Evolutionary conservation across 257 asterid genomes (phyloP).

Genomic region (Nicotiana sylvestris): DNA sequence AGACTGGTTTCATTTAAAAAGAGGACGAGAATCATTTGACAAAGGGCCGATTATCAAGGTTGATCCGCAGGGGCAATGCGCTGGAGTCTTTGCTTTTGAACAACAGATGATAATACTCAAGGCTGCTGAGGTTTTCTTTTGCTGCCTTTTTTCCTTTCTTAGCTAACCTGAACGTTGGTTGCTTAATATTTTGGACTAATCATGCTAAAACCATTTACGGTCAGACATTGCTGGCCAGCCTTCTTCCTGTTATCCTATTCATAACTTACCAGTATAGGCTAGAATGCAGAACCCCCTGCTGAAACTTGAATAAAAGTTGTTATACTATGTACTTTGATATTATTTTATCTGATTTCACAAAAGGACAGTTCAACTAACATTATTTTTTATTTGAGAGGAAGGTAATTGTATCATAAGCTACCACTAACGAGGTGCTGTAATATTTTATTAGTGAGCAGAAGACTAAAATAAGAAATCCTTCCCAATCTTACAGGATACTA

Average conservation of each 20-base stretch:
- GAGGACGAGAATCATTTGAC: slow-evolving; percentile 82
- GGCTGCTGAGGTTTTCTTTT: slow-evolving; percentile 78
- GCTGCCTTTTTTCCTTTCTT: slow-evolving; percentile 8
- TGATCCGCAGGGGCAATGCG: slow-evolving; percentile 94
- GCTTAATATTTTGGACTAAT: background rate
- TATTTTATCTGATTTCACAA: background rate
- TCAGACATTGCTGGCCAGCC: background rate
- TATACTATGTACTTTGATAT: background rate
- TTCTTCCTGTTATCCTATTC: background rate
- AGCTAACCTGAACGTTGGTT: background rate
- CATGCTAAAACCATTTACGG: background rate
- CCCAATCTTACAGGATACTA: no score
- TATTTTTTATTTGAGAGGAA: background rate
- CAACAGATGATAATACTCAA: slow-evolving; percentile 89
- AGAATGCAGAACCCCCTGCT: background rate
- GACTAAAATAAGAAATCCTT: no score
- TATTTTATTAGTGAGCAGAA: no score
- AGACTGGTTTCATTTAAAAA: slow-evolving; percentile 80
- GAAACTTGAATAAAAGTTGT: background rate
- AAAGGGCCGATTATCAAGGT: slow-evolving; percentile 85
- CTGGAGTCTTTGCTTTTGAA: slow-evolving; percentile 79
- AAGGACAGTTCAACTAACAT: background rate
- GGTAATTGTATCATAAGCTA: no score
- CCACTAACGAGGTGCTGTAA: no score
- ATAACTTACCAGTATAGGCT: background rate